Evolutionary conservation across 106 monocot genomes (phyloP).

Genomic region (Xerophyta viscosa): DNA sequence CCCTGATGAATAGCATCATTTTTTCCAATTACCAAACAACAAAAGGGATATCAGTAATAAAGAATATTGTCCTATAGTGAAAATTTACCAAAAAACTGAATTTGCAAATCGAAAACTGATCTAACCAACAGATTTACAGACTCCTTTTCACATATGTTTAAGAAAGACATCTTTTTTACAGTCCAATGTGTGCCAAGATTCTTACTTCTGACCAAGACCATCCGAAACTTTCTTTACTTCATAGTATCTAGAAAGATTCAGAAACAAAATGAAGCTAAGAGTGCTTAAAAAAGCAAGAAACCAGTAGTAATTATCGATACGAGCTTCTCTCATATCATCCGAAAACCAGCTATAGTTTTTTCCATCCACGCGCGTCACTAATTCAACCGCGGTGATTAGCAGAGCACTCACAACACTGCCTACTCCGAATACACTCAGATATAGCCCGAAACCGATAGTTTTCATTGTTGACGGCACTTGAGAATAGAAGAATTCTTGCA

Average conservation of each 20-base stretch:
- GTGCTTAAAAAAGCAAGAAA: constrained; percentile 54
- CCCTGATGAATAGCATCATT: too few relatives aligned
- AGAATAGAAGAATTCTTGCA: constrained; percentile 95
- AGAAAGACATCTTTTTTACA: too few relatives aligned
- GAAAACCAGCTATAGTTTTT: constrained; percentile 55
- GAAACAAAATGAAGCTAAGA: constrained; percentile 64
- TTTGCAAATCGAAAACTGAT: too few relatives aligned
- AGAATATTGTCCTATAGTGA: too few relatives aligned
- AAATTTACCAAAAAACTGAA: too few relatives aligned
- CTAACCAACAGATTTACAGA: too few relatives aligned
- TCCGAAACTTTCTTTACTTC: background rate
- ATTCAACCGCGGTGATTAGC: constrained; percentile 54
- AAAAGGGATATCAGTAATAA: too few relatives aligned
- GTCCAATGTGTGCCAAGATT: too few relatives aligned
- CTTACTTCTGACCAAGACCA: background rate
- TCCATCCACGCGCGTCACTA: constrained; percentile 16
- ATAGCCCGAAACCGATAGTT: constrained; percentile 82
- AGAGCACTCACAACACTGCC: constrained; percentile 70
- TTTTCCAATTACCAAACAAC: too few relatives aligned
- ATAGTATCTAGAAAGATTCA: constrained; percentile 35
- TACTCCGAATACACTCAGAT: constrained; percentile 81
- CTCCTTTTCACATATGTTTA: too few relatives aligned
- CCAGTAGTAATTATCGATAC: constrained; percentile 81
- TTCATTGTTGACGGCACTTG: constrained; percentile 66
- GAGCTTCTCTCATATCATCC: constrained; percentile 51